Evolutionary conservation across 2,329 filamentous ascomycete species (phyloP).

Genomic region (Plectosphaerella sp.): DNA sequence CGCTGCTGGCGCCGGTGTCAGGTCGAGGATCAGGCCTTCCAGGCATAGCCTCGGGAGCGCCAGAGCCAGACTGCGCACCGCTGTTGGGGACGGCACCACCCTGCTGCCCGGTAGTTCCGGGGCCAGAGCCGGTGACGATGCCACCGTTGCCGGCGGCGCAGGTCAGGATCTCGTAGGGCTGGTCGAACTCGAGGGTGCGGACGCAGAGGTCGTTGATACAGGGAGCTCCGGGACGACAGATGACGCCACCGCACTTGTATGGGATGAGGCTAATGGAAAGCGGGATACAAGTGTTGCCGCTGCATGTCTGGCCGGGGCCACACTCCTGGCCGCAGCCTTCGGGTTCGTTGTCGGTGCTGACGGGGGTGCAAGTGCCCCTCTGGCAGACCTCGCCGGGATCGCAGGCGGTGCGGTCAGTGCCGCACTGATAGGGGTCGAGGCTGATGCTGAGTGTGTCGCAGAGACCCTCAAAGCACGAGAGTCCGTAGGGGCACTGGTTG

Average conservation of each 20-base stretch:
- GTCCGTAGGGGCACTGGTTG: neutral
- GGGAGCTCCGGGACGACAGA: neutral
- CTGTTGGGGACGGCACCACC: too few relatives aligned
- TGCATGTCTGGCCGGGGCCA: neutral
- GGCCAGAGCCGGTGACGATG: neutral
- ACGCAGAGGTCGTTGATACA: neutral
- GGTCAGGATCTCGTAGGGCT: neutral
- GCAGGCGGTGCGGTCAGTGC: neutral
- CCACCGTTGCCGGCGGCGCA: neutral
- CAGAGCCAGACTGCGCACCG: too few relatives aligned
- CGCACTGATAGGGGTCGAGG: neutral
- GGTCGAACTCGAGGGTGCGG: neutral
- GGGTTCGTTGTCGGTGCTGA: neutral
- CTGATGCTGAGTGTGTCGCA: neutral
- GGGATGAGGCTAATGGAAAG: neutral
- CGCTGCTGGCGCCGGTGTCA: too few relatives aligned
- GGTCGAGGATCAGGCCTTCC: too few relatives aligned
- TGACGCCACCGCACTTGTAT: neutral
- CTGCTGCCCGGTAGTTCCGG: too few relatives aligned
- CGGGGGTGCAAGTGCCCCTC: neutral
- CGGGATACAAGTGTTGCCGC: neutral
- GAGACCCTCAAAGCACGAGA: neutral
- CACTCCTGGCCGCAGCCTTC: neutral
- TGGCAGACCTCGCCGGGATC: neutral
- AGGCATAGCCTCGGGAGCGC: too few relatives aligned